Evolutionary conservation across 345 rosid genomes (phyloP), one percentile per base, ranked within the genome.

Genomic region (Lagerstroemia speciosa): DNA sequence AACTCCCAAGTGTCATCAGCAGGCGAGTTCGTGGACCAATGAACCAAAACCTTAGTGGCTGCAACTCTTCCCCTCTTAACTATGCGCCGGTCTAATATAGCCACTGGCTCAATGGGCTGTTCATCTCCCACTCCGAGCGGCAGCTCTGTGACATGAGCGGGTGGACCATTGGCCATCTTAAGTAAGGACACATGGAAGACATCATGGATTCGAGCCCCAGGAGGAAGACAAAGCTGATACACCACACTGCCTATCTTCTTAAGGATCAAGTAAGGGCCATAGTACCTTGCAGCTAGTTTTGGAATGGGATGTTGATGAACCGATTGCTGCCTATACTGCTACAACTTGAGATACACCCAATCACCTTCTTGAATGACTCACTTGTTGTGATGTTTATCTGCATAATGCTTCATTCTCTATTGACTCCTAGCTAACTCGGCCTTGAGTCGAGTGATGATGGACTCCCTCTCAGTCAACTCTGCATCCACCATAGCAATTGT

Each of bases 201-300:
- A 9, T 32, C 1, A 45, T 67, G 32, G 17, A 27, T 7, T 29
- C 11, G 32, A 6, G 62, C 15, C 31, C 4, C 26, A 29, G 3
- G 4, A 2, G 68, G 68, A 14, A 65, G 24, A 3, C 38, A 43
- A 29, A 65, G 2, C n/a, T 46, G 19, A 22, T 67, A 46, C 14
- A 36, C 57, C 1, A 67, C 69, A 20, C 6, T 30, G 11, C 33
- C 69, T 2, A 67, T 29, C 22, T 11, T 26, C 16, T 43, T 29
- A 36, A 67, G 16, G 17, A 71, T 27, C 40, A 15, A 7, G 22
- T 26, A 71, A 6, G 73, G 68, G 8, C 73, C 73, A 63, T 24
- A 71, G 43, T 9, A 63, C 30, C 17, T 62, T 1, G 68, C 27
- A 2, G 68, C 40, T 1, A 71, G 68, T 61, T 71, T 71, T 2